Conservation (phyloP, 306 rosid genomes). For the Vigna nakashimae region DNA sequence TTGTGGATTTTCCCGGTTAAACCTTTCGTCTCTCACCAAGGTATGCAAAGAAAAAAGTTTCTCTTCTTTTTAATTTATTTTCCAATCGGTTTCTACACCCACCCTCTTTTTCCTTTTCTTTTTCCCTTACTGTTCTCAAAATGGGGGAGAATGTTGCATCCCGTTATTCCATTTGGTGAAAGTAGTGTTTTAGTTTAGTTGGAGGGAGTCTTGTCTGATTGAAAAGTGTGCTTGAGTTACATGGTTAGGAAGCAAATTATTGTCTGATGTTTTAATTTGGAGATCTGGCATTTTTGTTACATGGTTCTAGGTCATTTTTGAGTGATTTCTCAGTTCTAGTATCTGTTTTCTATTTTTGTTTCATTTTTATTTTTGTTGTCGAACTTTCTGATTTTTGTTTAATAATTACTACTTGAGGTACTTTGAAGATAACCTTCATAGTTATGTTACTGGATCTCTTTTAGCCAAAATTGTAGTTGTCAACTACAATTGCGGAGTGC, state of each 20-base stretch:
- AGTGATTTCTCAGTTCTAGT: slow-evolving; percentile 5
- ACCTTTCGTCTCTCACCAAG: slow-evolving; percentile 51
- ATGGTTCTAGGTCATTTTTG: slow-evolving; percentile 3
- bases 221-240: slow-evolving; percentile 27
- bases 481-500: not conserved
- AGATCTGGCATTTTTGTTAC: slow-evolving; percentile 50
- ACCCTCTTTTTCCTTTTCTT: not conserved
- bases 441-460: slow-evolving; percentile 19
- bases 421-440: not conserved
- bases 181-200: slow-evolving; percentile 33
- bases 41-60: slow-evolving; percentile 45
- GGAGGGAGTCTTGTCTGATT: slow-evolving; percentile 31
- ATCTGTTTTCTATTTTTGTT: no score
- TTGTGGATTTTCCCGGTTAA: slow-evolving; percentile 48
- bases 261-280: slow-evolving; percentile 31
- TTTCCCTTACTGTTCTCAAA: slow-evolving; percentile 36
- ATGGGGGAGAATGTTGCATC: slow-evolving; percentile 40
- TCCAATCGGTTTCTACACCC: slow-evolving; percentile 28
- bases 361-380: not conserved
- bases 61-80: slow-evolving; percentile 15
- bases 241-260: slow-evolving; percentile 12
- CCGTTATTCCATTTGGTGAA: slow-evolving; percentile 33
- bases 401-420: not conserved
- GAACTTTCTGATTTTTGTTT: slow-evolving; percentile 6
- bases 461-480: not conserved